Evolutionary conservation across 78 protist genomes (phyloP).

Genomic region (Planoprotostelium fungivorum): DNA sequence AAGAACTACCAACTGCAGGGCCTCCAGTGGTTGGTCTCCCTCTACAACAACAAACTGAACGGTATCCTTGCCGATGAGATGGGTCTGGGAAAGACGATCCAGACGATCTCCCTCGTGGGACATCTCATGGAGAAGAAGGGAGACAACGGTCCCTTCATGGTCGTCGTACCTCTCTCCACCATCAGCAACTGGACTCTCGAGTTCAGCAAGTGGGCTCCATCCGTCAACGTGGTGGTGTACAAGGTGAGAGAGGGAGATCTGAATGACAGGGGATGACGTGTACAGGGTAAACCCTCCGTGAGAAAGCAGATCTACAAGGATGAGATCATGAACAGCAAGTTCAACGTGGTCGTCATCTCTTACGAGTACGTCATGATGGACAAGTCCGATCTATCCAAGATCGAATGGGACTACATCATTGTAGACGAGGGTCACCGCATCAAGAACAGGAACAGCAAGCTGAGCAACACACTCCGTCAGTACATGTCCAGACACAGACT

Average conservation of each 20-base stretch:
- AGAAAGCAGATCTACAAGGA: conserved; percentile 32
- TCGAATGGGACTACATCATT: conserved; percentile 67
- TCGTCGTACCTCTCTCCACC: conserved; percentile 96
- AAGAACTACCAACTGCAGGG: conserved; percentile 80
- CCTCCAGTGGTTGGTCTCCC: conserved; percentile 89
- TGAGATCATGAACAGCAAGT: conserved; percentile 25
- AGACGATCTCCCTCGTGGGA: conserved; percentile 73
- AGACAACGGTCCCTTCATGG: conserved; percentile 85
- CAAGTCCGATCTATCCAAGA: conserved; percentile 14
- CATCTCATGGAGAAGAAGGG: conserved; percentile 58
- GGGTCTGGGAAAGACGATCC: conserved; percentile 99
- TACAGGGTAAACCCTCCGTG: conserved; percentile 50
- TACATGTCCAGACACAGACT: conserved; percentile 72
- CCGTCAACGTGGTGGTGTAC: conserved; percentile 25
- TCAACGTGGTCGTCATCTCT: conserved; percentile 68
- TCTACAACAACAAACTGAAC: conserved; percentile 83
- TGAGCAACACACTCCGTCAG: conserved; percentile 13
- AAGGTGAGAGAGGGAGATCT: too few relatives aligned
- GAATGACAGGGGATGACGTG: background rate
- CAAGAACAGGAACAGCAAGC: conserved; percentile 57
- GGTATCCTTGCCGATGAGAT: conserved; percentile 99
- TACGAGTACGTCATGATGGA: conserved; percentile 64
- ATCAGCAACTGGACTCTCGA: conserved; percentile 92
- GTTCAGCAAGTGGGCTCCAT: conserved; percentile 60
- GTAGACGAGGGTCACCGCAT: conserved; percentile 92